Percentiles rank a stretch among this genome's conserved stretches.
Evolutionary conservation across 2,329 filamentous ascomycete species (phyloP).

Genomic region (Huntiella savannae): DNA sequence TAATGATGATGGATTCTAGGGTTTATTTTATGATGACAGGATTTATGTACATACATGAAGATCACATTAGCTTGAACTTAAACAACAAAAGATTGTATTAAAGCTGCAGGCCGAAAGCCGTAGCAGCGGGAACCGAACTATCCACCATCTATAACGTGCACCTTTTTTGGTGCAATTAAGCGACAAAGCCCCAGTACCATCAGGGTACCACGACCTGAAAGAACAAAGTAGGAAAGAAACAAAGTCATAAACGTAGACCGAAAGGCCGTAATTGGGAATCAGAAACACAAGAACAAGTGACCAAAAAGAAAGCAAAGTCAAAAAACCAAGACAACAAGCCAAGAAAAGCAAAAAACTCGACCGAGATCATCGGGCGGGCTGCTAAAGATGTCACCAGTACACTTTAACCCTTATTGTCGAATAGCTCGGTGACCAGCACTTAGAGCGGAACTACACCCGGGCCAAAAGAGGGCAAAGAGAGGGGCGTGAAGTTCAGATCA

Average conservation of each 20-base stretch:
- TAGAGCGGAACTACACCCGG: too few species aligned
- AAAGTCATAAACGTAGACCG: background rate
- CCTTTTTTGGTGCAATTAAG: too few species aligned
- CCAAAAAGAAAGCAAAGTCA: background rate
- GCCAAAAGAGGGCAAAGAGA: background rate
- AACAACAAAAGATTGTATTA: too few species aligned
- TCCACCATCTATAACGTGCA: background rate
- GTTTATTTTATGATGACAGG: too few species aligned
- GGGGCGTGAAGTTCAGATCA: background rate
- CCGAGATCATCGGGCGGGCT: background rate
- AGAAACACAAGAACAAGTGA: background rate
- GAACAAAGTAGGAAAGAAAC: background rate
- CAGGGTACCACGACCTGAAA: too few species aligned
- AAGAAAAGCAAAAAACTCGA: background rate
- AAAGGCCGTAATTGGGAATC: background rate
- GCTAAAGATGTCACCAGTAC: background rate
- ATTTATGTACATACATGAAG: too few species aligned
- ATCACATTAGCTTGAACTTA: too few species aligned
- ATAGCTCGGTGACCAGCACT: background rate
- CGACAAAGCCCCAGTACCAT: too few species aligned
- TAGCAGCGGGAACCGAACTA: background rate
- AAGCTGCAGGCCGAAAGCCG: background rate
- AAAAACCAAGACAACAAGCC: background rate
- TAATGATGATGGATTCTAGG: conserved; percentile 33
- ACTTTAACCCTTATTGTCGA: too few species aligned